Percentiles rank a stretch among this genome's conserved stretches.
phyloP scores from a whole-genome alignment of 2,329 filamentous ascomycete genomes.

The Incumbomyces delicatus region DNA sequence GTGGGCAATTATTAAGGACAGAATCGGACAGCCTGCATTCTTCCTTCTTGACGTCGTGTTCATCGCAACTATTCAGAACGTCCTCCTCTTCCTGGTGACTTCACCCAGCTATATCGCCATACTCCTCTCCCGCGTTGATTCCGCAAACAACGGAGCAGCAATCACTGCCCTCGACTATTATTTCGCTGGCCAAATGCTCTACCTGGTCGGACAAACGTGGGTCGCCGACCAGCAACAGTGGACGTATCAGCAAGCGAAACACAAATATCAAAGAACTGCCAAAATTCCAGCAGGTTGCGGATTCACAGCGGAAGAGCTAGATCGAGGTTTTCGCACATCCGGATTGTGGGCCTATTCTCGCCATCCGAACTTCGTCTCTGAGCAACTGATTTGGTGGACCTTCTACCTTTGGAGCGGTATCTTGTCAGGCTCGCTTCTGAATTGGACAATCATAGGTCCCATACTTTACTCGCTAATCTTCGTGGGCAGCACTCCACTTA shows the following conservation, averaged over 20 bases:
- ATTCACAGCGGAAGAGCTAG: constrained; percentile 64
- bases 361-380: constrained; percentile 90
- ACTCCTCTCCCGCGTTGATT: constrained; percentile 56
- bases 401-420: constrained; percentile 84
- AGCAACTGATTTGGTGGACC: constrained; percentile 81
- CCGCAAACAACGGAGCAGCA: constrained; percentile 33
- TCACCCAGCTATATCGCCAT: constrained; percentile 77
- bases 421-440: constrained; percentile 59
- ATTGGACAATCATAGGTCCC: constrained; percentile 68
- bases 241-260: constrained; percentile 76
- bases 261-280: constrained; percentile 60
- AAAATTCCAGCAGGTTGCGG: constrained; percentile 52
- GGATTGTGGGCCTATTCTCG: constrained; percentile 82
- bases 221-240: constrained; percentile 91
- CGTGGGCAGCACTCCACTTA: constrained; percentile 79
- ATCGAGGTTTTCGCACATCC: constrained; percentile 76
- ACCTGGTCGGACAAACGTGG: constrained; percentile 56
- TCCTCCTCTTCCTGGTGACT: constrained; percentile 70
- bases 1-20: constrained; percentile 66
- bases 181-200: constrained; percentile 47
- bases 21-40: constrained; percentile 57
- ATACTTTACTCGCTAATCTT: constrained; percentile 68
- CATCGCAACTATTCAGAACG: constrained; percentile 72
- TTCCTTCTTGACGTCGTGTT: constrained; percentile 83
- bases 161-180: constrained; percentile 48